Base-by-base conservation (phyloP, 306 rosid genomes). In the Gleditsia sinensis region DNA sequence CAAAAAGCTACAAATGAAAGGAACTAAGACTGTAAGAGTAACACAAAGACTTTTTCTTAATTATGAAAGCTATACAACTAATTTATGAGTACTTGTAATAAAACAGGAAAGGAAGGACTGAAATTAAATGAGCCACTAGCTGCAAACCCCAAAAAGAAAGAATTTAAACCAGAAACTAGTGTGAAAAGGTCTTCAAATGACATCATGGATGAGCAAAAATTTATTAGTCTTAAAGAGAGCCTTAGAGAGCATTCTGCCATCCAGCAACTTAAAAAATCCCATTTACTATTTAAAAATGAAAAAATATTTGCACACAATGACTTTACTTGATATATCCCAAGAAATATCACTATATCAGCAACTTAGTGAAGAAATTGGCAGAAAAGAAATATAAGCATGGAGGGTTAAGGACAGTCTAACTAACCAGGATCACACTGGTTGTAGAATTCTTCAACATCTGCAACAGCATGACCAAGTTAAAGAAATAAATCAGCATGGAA, bases 341-440 rank as follows among this genome's bases (percentile, higher is more conserved):
- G 20, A 3, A 34, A 4, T 61, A 61, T 19, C 67, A 19, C 0
- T 0, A 8, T 13, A 48, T n/a, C 58, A 48, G 40, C 3, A 28
- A 17, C 42, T 16, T 8, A 9, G 13, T 4, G 0, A 9, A 25
- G 27, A 48, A 30, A 1, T 46, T 8, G 7, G 1, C 4, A 9
- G 24, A 45, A 27, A 66, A 24, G 13, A 5, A 48, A 60, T 6
- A 61, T 14, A 48, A 32, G 33, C 14, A 46, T 36, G 23, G 28
- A 34, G 36, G 50, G 25, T 7, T 54, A 37, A 39, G 16, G 19
- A 20, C 23, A 53, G 46, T 11, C 13, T 9, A 25, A 64, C 84
- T 84, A 57, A 92, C 97, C 98, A 77, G 98, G 98, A 81, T 90
- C 97, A 71, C 98, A 91, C 80, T 82, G 89, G 75, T 62, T 82